A percentile compares a stretch with the other conserved stretches of the same genome.
These are phyloP conservation scores for Mycena belliarum DNA, from an alignment of 768 basidiomycete species.

Conservation along the genomic window DNA sequence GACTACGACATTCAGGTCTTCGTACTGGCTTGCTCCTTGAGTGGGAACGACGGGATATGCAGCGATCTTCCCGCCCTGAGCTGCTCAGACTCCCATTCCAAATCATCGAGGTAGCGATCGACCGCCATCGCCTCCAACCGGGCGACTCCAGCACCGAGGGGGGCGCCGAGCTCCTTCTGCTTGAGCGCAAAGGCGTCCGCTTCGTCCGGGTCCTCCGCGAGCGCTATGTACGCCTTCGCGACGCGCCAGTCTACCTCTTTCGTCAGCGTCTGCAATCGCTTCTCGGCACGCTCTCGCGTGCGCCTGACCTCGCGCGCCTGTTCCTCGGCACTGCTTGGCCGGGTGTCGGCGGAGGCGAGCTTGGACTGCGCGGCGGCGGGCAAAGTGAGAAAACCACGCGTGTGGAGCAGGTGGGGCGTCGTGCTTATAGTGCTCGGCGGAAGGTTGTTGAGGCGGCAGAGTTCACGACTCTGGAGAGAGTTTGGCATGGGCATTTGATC, in stretches of 20 bases:
- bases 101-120: constrained; percentile 63
- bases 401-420: constrained; percentile 75
- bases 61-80: constrained; percentile 30
- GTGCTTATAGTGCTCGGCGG: constrained; percentile 65
- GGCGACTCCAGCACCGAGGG: too few relatives aligned
- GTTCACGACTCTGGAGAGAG: constrained; percentile 47
- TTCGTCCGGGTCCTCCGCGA: constrained; percentile 51
- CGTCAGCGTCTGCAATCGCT: constrained; percentile 60
- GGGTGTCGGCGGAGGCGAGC: constrained; percentile 22
- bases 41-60: constrained; percentile 18
- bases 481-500: background rate
- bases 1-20: background rate
- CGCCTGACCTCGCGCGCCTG: constrained; percentile 43
- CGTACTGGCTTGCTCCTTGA: background rate
- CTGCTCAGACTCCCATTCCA: constrained; percentile 61
- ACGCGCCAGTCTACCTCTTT: constrained; percentile 71
- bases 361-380: constrained; percentile 43
- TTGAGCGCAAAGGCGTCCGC: constrained; percentile 26
- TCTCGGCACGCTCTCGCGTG: constrained; percentile 57
- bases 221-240: constrained; percentile 68
- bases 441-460: constrained; percentile 69
- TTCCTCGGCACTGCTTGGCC: constrained; percentile 28
- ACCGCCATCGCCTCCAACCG: constrained; percentile 53
- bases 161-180: constrained; percentile 34
- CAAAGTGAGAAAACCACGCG: constrained; percentile 56